Conservation (phyloP, 163 green algal species). For the Coccomyxa subellipsoidea region DNA sequence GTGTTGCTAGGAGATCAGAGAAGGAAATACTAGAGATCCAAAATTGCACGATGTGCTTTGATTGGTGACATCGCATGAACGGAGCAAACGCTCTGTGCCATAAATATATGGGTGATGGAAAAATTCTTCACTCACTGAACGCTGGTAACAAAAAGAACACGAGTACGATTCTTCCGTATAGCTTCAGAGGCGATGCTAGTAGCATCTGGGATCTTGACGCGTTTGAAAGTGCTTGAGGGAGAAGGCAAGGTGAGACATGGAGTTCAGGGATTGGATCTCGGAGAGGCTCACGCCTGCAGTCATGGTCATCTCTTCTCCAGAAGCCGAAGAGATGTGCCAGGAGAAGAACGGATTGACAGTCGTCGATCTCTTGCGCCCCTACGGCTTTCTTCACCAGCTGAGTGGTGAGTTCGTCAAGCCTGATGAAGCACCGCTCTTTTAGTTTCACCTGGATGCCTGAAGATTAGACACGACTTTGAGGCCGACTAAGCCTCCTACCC, state of each 20-base stretch:
- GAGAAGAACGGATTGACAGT: slow-evolving; percentile 66
- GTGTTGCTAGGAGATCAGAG: no score
- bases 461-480: no score
- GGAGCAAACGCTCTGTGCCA: not conserved
- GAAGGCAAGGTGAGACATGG: slow-evolving; percentile 16
- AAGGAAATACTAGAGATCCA: not conserved
- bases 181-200: not conserved
- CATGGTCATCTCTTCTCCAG: slow-evolving; percentile 61
- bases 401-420: slow-evolving; percentile 50
- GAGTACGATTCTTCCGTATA: not conserved
- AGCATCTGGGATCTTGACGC: not conserved
- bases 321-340: slow-evolving; percentile 55
- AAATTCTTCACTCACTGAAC: not conserved
- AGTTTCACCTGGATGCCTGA: no score
- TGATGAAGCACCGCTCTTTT: not conserved
- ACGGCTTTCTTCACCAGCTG: slow-evolving; percentile 64
- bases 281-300: slow-evolving; percentile 52
- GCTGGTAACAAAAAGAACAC: not conserved
- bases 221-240: not conserved
- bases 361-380: slow-evolving; percentile 77
- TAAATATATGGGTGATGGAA: not conserved
- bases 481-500: no score
- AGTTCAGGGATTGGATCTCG: slow-evolving; percentile 24
- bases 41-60: not conserved
- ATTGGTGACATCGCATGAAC: no score